Conservation (phyloP, 805 yeast genomes). For the Yarrowia keelungensis region DNA sequence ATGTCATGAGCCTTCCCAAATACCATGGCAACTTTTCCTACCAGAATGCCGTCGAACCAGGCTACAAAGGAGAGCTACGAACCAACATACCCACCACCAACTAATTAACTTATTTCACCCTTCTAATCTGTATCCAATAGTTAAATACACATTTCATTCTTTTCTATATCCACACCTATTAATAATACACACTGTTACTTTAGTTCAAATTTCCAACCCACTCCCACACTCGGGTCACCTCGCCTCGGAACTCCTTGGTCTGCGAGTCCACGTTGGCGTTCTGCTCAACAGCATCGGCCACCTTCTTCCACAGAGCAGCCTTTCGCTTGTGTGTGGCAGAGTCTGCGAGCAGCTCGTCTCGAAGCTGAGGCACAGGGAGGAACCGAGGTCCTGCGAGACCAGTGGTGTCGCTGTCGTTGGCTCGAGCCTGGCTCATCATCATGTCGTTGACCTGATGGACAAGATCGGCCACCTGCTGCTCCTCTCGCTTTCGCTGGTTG, state of each 20-base stretch:
- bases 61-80: neutral
- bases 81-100: neutral
- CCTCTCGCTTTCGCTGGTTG: conserved; percentile 24
- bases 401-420: neutral
- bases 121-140: neutral
- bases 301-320: conserved; percentile 58
- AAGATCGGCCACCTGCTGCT: conserved; percentile 21
- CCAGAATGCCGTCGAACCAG: neutral
- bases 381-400: conserved; percentile 20
- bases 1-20: conserved; percentile 4
- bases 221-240: conserved; percentile 83
- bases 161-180: conserved; percentile 20
- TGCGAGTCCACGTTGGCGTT: conserved; percentile 69
- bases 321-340: conserved; percentile 12
- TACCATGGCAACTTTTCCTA: conserved; percentile 12
- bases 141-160: neutral
- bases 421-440: conserved; percentile 13
- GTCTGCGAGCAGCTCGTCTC: conserved; percentile 32
- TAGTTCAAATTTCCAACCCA: conserved; percentile 63
- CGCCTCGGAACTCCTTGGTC: conserved; percentile 78
- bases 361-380: conserved; percentile 27
- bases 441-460: neutral
- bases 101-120: neutral
- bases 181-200: conserved; percentile 19
- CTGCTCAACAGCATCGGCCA: conserved; percentile 63